Evolutionary conservation across 768 basidiomycete genomes (phyloP).

Genomic region (Mycena epipterygia): DNA sequence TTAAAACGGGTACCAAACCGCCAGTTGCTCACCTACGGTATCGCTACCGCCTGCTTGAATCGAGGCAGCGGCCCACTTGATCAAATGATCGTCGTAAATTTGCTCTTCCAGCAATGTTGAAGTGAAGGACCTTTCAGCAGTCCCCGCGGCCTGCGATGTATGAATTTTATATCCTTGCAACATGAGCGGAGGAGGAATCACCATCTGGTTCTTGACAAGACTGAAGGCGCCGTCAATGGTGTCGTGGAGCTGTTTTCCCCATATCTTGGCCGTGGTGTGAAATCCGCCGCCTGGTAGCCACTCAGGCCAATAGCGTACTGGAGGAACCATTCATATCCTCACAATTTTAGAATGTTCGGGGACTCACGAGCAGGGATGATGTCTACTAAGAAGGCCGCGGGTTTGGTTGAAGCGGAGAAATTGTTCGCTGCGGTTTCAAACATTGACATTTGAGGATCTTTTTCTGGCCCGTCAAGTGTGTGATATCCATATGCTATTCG

Average conservation of each 20-base stretch:
- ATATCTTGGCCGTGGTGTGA: conserved; percentile 12
- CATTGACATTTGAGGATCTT: background rate
- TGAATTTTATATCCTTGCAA: conserved; percentile 3
- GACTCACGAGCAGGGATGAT: conserved; percentile 16
- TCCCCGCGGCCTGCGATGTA: conserved; percentile 18
- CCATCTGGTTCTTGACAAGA: conserved; percentile 13
- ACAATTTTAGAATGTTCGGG: too few species aligned
- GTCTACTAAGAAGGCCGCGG: conserved; percentile 3
- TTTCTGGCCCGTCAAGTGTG: background rate
- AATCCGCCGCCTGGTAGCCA: conserved; percentile 23
- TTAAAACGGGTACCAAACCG: background rate
- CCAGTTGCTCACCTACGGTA: background rate
- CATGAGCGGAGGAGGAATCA: background rate
- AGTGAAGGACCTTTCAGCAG: conserved; percentile 14
- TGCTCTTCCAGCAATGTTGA: conserved; percentile 9
- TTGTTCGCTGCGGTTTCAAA: conserved; percentile 19
- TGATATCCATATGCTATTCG: conserved; percentile 29
- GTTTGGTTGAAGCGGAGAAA: background rate
- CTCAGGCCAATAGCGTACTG: conserved; percentile 27
- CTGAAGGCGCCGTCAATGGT: background rate
- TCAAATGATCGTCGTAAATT: conserved; percentile 7
- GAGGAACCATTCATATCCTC: background rate
- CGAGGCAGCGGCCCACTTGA: conserved; percentile 26
- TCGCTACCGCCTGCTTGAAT: conserved; percentile 26
- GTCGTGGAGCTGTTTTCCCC: conserved; percentile 8